Evolutionary conservation across 495 filamentous ascomycete species (phyloP).

Genomic region (Daldinia loculata): DNA sequence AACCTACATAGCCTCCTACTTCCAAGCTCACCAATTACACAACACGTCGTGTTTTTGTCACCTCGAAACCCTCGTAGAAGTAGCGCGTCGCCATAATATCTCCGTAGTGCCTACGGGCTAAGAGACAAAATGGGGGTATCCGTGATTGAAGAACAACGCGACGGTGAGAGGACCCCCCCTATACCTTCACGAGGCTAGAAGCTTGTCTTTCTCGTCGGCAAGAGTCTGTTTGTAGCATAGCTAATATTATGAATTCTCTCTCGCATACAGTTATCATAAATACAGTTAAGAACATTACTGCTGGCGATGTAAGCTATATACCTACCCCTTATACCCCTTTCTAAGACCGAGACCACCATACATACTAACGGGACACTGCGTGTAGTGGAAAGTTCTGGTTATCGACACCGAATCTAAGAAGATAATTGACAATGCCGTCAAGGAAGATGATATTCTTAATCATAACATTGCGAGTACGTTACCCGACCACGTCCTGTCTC

Average conservation of each 20-base stretch:
- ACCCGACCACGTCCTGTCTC: slow-evolving; percentile 7
- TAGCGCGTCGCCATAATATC: slow-evolving; percentile 3
- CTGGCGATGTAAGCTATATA: slow-evolving; percentile 60
- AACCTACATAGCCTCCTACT: not conserved
- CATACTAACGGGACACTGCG: slow-evolving; percentile 22
- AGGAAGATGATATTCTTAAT: slow-evolving; percentile 94
- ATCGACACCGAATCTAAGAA: slow-evolving; percentile 81
- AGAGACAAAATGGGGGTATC: slow-evolving; percentile 50
- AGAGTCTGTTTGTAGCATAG: not conserved
- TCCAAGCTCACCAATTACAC: not conserved
- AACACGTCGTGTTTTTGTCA: not conserved
- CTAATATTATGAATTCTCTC: slow-evolving; percentile 22
- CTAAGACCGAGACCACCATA: slow-evolving; percentile 10
- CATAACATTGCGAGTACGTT: slow-evolving; percentile 89
- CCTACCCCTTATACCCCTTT: slow-evolving; percentile 10
- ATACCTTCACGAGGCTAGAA: slow-evolving; percentile 11
- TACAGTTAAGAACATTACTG: slow-evolving; percentile 63
- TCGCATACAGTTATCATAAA: slow-evolving; percentile 57
- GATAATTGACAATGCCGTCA: slow-evolving; percentile 85
- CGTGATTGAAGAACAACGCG: slow-evolving; percentile 54
- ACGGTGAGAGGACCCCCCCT: slow-evolving; percentile 48
- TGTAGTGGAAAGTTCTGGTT: slow-evolving; percentile 94
- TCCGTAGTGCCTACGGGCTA: slow-evolving; percentile 28
- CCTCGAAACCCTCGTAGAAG: not conserved
- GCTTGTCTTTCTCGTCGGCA: slow-evolving; percentile 6